Percentiles rank a stretch among this genome's conserved stretches.
Conservation (phyloP, 2,329 filamentous ascomycete species). For the Fusarium sp. region DNA sequence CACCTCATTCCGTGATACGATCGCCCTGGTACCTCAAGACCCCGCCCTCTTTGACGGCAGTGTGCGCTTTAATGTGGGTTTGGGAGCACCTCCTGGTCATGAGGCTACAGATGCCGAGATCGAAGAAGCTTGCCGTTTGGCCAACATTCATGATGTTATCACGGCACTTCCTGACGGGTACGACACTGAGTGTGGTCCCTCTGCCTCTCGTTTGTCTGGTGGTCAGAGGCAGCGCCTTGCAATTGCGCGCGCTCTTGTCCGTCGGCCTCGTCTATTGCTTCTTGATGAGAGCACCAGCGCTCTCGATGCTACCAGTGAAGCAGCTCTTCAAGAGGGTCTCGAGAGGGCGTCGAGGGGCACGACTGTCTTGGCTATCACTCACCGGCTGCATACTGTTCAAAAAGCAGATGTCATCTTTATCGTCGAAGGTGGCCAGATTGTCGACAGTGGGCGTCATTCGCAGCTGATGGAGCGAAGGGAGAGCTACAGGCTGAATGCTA, state of each 20-base stretch:
- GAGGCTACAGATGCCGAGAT: conserved; percentile 73
- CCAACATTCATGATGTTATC: conserved; percentile 81
- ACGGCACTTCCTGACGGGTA: conserved; percentile 74
- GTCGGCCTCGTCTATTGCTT: conserved; percentile 79
- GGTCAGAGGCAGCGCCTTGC: conserved; percentile 84
- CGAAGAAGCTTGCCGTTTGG: conserved; percentile 74
- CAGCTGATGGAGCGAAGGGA: conserved; percentile 68
- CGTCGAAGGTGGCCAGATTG: conserved; percentile 66
- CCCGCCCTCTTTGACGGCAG: conserved; percentile 70
- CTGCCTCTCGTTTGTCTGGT: conserved; percentile 80
- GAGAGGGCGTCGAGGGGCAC: conserved; percentile 68
- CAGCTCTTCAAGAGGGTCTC: conserved; percentile 75
- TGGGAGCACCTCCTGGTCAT: conserved; percentile 68
- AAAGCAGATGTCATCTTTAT: conserved; percentile 70
- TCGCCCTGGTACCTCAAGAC: conserved; percentile 71
- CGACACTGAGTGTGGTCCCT: conserved; percentile 76
- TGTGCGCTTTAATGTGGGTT: conserved; percentile 68
- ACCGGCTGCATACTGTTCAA: conserved; percentile 69
- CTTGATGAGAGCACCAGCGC: conserved; percentile 87
- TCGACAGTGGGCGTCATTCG: conserved; percentile 66
- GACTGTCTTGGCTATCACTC: conserved; percentile 72
- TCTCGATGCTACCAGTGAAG: conserved; percentile 79
- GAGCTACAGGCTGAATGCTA: conserved; percentile 65
- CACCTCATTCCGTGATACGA: conserved; percentile 63
- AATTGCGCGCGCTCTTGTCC: conserved; percentile 82